phyloP scores from a whole-genome alignment of 495 filamentous ascomycete genomes.

The Tuber melanosporum region DNA sequence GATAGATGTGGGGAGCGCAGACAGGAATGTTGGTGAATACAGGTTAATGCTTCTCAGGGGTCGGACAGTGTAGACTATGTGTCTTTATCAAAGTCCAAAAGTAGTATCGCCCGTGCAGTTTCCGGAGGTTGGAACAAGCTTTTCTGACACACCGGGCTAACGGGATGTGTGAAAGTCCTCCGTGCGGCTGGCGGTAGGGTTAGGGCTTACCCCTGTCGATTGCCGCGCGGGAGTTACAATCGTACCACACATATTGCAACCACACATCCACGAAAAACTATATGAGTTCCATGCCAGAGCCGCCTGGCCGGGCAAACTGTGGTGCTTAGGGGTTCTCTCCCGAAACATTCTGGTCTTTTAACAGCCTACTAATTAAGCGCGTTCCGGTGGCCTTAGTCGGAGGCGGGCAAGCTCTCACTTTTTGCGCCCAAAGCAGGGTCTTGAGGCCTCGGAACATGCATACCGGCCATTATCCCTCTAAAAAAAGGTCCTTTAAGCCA shows the following conservation, averaged over 20 bases:
- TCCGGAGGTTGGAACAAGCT: background rate
- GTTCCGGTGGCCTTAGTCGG: no score
- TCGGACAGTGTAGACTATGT: no score
- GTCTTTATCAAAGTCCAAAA: background rate
- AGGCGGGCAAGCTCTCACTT: no score
- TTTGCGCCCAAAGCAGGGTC: no score
- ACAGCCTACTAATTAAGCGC: background rate
- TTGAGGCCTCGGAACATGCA: no score
- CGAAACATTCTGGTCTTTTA: background rate
- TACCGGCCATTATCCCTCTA: no score
- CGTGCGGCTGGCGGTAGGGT: no score
- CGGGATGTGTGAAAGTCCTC: no score
- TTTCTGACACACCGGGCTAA: background rate
- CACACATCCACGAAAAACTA: no score
- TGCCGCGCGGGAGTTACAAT: no score
- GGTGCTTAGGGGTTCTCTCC: background rate
- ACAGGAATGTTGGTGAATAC: background rate
- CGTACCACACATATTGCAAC: no score
- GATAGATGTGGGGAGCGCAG: background rate
- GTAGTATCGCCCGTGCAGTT: conserved; percentile 9
- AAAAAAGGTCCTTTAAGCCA: no score
- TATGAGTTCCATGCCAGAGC: background rate
- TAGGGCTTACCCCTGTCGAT: background rate
- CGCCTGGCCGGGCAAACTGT: background rate
- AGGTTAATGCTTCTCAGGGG: conserved; percentile 6